phyloP scores from a whole-genome alignment of 345 rosid species.

The Combretum micranthum region DNA sequence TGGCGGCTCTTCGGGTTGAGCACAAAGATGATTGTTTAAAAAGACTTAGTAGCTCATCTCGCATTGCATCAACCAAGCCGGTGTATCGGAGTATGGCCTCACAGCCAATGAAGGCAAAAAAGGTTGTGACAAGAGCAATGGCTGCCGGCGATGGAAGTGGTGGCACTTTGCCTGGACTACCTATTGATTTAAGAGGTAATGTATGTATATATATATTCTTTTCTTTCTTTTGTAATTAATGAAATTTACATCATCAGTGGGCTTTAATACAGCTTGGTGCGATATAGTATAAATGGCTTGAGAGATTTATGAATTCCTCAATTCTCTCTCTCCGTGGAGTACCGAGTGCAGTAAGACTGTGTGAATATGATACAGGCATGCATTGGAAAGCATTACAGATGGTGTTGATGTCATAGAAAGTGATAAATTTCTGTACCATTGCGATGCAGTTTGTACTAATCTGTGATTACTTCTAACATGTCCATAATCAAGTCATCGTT shows the following conservation, averaged over 20 bases:
- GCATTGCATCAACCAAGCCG: conserved; percentile 24
- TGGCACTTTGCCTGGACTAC: conserved; percentile 38
- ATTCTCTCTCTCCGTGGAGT: no score
- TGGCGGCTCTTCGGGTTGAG: conserved; percentile 4
- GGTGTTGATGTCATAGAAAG: no score
- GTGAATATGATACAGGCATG: no score
- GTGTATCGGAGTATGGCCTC: conserved; percentile 15
- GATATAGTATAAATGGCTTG: no score
- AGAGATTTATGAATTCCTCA: no score
- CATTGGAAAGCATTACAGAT: no score
- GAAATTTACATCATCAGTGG: not conserved
- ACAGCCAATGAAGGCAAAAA: conserved; percentile 12
- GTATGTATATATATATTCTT: not conserved
- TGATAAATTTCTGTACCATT: no score
- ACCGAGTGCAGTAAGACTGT: no score
- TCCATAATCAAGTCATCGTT: not conserved
- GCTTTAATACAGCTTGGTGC: no score
- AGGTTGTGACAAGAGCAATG: conserved; percentile 26
- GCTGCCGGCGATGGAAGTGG: conserved; percentile 2
- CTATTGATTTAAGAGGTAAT: conserved; percentile 49
- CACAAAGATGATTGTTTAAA: conserved; percentile 23
- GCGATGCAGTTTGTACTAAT: no score
- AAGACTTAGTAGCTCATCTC: conserved; percentile 30
- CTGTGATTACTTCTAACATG: no score
- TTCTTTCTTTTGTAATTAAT: not conserved